These are phyloP conservation scores for Murraya paniculata DNA, from an alignment of 345 rosid genomes.

Conservation along the genomic window DNA sequence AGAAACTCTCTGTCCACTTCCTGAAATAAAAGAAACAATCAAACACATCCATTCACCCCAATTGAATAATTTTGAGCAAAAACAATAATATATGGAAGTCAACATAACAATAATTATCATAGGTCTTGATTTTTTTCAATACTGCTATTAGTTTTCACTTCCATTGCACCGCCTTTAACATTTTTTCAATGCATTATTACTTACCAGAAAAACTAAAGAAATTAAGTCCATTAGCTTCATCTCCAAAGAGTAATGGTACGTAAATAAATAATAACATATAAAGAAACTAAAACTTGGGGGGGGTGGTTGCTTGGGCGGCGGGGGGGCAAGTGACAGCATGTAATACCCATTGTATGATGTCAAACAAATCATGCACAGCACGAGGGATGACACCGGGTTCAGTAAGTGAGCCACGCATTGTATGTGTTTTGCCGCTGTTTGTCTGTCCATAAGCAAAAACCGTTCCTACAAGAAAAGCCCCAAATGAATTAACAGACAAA, in stretches of 20 bases:
- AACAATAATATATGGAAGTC: not conserved
- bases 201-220: not conserved
- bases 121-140: not conserved
- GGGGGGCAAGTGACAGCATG: not conserved
- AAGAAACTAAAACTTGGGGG: not conserved
- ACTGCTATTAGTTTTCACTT: not conserved
- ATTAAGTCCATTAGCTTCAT: not conserved
- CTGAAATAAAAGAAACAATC: conserved; percentile 29
- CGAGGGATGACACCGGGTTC: conserved; percentile 93
- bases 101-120: not conserved
- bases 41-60: not conserved
- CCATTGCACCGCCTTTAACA: not conserved
- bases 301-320: no score
- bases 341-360: conserved; percentile 61
- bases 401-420: conserved; percentile 77
- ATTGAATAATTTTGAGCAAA: not conserved
- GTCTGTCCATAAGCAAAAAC: conserved; percentile 98
- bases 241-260: not conserved
- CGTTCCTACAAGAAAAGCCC: conserved; percentile 50
- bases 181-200: not conserved
- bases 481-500: not conserved
- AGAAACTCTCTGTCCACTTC: conserved; percentile 80
- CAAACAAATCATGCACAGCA: conserved; percentile 71
- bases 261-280: not conserved
- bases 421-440: conserved; percentile 92